Evolutionary conservation across 2,329 filamentous ascomycete species (phyloP).

Genomic region (Endoconidiophora polonica): DNA sequence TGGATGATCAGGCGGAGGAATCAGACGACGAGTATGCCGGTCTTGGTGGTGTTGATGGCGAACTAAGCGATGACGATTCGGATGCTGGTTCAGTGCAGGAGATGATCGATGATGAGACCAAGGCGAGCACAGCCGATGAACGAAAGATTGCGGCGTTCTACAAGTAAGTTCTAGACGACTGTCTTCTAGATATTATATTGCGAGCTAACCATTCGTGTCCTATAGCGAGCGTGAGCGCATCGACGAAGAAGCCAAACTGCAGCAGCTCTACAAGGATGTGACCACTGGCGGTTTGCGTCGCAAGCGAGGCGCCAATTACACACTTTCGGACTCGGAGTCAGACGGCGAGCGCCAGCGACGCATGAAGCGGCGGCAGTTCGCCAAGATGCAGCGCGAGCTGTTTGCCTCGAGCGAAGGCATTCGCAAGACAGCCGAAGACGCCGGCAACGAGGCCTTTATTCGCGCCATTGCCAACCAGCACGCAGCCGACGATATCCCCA

Average conservation of each 20-base stretch:
- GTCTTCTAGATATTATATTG: slow-evolving; percentile 11
- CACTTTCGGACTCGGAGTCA: slow-evolving; percentile 82
- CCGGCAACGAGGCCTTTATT: slow-evolving; percentile 79
- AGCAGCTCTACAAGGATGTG: slow-evolving; percentile 84
- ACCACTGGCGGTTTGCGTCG: slow-evolving; percentile 75
- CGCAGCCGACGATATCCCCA: slow-evolving; percentile 59
- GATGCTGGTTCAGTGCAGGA: slow-evolving; percentile 55
- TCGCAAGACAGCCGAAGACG: slow-evolving; percentile 76
- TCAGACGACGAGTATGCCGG: slow-evolving; percentile 97
- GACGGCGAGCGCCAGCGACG: slow-evolving; percentile 61
- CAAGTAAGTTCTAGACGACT: slow-evolving; percentile 47
- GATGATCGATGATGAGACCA: slow-evolving; percentile 63
- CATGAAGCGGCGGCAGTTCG: slow-evolving; percentile 74
- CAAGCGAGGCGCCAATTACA: slow-evolving; percentile 66
- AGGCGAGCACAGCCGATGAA: slow-evolving; percentile 45
- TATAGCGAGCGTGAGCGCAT: slow-evolving; percentile 59
- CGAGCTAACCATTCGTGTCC: not conserved
- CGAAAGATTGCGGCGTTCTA: slow-evolving; percentile 70
- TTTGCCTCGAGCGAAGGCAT: slow-evolving; percentile 72
- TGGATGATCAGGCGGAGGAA: slow-evolving; percentile 89
- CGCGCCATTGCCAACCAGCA: slow-evolving; percentile 73
- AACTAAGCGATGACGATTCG: slow-evolving; percentile 58
- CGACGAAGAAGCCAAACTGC: slow-evolving; percentile 71
- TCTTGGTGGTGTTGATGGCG: slow-evolving; percentile 74
- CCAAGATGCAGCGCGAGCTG: slow-evolving; percentile 78